phyloP scores from a whole-genome alignment of 345 rosid species.

The Salix exigua region DNA sequence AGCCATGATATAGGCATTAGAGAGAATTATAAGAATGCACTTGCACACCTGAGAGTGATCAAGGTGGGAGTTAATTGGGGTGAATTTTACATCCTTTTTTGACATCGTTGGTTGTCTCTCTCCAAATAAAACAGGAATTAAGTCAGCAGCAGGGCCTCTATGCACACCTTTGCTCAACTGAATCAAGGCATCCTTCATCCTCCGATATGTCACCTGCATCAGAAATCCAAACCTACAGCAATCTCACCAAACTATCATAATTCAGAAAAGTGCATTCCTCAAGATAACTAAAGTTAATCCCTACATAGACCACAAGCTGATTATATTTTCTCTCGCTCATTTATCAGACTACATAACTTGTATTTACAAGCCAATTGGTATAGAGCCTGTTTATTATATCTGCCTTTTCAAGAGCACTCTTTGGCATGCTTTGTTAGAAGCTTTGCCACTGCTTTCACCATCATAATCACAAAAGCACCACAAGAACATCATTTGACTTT shows the following conservation, averaged over 20 bases:
- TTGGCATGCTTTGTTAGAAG: too few species aligned
- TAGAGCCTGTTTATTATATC: too few species aligned
- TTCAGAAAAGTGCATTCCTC: background rate
- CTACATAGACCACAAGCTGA: background rate
- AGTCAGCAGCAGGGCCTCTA: constrained; percentile 83
- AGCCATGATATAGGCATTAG: background rate
- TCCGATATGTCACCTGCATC: constrained; percentile 72
- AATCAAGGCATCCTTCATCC: constrained; percentile 89
- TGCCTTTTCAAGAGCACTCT: too few species aligned
- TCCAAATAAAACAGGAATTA: constrained; percentile 83
- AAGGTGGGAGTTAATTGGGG: constrained; percentile 63
- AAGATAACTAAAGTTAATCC: constrained; percentile 5
- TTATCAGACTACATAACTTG: background rate
- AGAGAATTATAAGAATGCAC: background rate
- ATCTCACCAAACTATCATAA: background rate
- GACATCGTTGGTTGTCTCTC: constrained; percentile 53
- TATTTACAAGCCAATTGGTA: background rate
- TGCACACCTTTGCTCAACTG: constrained; percentile 80
- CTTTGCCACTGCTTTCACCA: too few species aligned
- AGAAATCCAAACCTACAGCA: constrained; percentile 6
- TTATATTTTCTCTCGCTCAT: background rate
- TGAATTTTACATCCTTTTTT: constrained; percentile 56
- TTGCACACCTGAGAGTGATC: constrained; percentile 78
- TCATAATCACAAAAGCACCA: too few species aligned
- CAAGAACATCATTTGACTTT: too few species aligned